Base-by-base conservation (phyloP, 352 stramenopile species). In the Bremia lactucae region DNA sequence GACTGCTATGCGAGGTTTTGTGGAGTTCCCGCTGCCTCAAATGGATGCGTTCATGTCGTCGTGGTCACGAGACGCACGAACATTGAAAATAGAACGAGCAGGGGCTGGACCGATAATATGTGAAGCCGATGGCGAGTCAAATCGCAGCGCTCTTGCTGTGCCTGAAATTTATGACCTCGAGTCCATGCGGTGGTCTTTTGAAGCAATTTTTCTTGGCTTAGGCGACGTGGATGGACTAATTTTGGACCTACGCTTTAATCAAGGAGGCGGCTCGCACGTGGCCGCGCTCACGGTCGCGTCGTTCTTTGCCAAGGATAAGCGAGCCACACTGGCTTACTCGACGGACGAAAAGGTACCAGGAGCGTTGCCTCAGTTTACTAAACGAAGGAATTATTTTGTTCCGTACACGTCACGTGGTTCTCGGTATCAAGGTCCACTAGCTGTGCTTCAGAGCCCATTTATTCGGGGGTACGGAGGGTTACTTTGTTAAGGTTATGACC, bases 111-210 rank as follows among this genome's bases (percentile, higher is more conserved):
- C 62, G 22, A 54, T 40, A 19, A 47, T 59, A 29, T 23, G 58
- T 29, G 52, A 63, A 21, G 41, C 37, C 28, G 36, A 52, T 19
- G 29, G 31, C 9, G 54, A 47, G 36, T 23, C 24, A 31, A 28
- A 25, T 22, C 21, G 39, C 8, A 66, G 49, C 15, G 58, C 51
- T 25, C 36, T 69, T 34, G 31, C 58, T 0, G 75, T 91, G 14
- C 78, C 78, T 0, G 73, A 88, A 55, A 77, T 86, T 14, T 91
- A 86, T 45, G 78, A 91, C 46, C 43, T 91, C n/a, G 78, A 91
- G 54, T 80, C 75, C 5, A 88, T 91, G 75, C 75, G 75, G 11
- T 91, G 78, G 78, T 82, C 78, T 20, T 50, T 91, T n/a, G 75
- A 91, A 59, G 75, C 78, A 6, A 80, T 91, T 18, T 63, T 90